phyloP scores from a whole-genome alignment of 306 rosid species.

The Clitoria ternatea region DNA sequence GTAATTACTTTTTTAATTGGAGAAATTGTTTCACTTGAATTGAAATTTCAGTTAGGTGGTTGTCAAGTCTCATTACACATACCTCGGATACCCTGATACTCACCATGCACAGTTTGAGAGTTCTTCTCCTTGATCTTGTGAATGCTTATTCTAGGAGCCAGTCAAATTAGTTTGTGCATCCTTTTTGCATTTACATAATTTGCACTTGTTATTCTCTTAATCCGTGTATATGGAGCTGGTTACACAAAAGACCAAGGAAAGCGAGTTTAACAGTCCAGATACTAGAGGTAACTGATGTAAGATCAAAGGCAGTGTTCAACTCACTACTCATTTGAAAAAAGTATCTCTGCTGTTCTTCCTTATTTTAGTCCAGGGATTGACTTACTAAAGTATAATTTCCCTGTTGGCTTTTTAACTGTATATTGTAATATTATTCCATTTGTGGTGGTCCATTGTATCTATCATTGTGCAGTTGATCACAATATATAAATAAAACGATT shows the following conservation, averaged over 20 bases:
- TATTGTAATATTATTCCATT: not conserved
- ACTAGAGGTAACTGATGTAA: not conserved
- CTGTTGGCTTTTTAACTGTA: not conserved
- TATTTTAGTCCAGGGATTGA: not conserved
- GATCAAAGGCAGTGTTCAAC: not conserved
- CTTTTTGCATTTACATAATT: not conserved
- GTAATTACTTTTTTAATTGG: conserved; percentile 10
- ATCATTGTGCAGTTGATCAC: not conserved
- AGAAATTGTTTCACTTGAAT: conserved; percentile 16
- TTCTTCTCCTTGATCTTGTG: not conserved
- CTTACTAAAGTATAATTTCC: not conserved
- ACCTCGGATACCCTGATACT: not conserved
- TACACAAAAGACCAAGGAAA: not conserved
- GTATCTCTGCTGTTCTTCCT: not conserved
- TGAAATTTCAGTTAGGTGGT: not conserved
- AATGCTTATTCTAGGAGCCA: not conserved
- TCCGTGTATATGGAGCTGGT: not conserved
- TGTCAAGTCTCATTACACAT: not conserved
- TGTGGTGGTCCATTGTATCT: not conserved
- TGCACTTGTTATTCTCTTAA: not conserved
- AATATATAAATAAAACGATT: not conserved
- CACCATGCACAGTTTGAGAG: not conserved
- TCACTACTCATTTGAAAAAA: not conserved
- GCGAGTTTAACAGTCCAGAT: not conserved
- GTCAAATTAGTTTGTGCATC: not conserved